Evolutionary conservation across 1,139 yeast species (phyloP), one percentile per base, ranked within the genome.

Genomic region (Arxiozyma bovina): DNA sequence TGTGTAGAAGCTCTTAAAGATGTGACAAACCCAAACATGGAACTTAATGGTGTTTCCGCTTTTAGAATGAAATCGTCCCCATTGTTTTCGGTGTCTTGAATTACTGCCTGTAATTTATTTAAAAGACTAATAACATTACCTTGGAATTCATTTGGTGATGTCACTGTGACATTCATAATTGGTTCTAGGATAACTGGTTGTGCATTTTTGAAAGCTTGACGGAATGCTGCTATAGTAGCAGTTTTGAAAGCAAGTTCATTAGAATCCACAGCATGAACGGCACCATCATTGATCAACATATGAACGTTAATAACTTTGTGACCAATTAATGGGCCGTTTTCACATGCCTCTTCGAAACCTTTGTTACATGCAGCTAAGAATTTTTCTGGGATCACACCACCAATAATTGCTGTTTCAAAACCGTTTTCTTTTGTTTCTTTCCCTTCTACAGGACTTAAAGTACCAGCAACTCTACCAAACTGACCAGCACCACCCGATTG

Each of bases 401-500:
- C 99, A 61, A 93, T 94, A 70, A 93, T 84, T 61, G 85, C 88
- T 53, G 96, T 87, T 67, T 84, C 80, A 72, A 40, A 48, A 41
- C 38, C 42, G 23, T 41, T 41, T 41, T 42, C 50, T 23, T 46
- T 51, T n/a, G 50, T 38, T 12, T 45, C 45, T 21, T 67, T 73
- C 53, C 83, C 83, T 54, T 79, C 85, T 50, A 80, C 69, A 50
- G 93, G 85, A 17, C 78, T 73, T 74, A 94, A 73, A 55, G 78
- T 81, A 68, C 99, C 99, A 73, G 91, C 87, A 64, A 93, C 97
- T 76, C 94, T 85, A 73, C 96, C 99, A 70, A 84, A 93, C 77
- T 93, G 99, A 75, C 99, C 99, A 61, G 99, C 96, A 80, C 99
- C 99, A 73, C 99, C 99, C 68, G 94, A 82, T 77, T 93, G 99